Evolutionary conservation across 164 flowering plant genomes (phyloP).

Genomic region (Sextonia rubra): DNA sequence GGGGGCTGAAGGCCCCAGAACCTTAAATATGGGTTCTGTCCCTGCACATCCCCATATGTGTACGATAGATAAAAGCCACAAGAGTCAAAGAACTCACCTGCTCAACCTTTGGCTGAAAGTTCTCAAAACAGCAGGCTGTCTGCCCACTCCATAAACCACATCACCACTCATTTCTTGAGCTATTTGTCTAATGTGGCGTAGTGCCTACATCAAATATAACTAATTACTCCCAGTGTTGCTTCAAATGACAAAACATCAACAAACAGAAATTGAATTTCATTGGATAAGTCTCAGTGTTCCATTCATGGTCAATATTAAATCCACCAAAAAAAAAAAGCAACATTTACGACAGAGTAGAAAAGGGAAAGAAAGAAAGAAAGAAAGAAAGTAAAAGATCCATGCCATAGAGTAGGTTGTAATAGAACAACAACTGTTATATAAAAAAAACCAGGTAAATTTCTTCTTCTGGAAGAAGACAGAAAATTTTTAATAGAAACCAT

Average conservation of each 20-base stretch:
- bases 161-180: slow-evolving; percentile 94
- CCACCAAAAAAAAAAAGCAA: background rate
- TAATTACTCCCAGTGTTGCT: slow-evolving; percentile 4
- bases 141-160: slow-evolving; percentile 75
- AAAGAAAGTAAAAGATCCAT: background rate
- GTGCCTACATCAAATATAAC: slow-evolving; percentile 43
- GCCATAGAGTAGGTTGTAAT: background rate
- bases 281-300: background rate
- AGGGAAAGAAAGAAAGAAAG: background rate
- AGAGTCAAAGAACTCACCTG: slow-evolving; percentile 43
- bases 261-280: background rate
- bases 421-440: too few relatives aligned
- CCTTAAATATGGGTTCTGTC: too few relatives aligned
- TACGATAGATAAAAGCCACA: background rate
- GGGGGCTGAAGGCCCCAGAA: too few relatives aligned
- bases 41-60: too few relatives aligned
- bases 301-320: background rate
- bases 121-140: slow-evolving; percentile 94
- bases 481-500: background rate
- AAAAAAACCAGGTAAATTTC: background rate
- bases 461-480: background rate
- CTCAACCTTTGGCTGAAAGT: slow-evolving; percentile 88
- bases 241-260: background rate
- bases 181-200: slow-evolving; percentile 78
- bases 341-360: too few relatives aligned